Evolutionary conservation across 2,329 filamentous ascomycete species (phyloP).

Genomic region (Tolypocladium guangdongense): DNA sequence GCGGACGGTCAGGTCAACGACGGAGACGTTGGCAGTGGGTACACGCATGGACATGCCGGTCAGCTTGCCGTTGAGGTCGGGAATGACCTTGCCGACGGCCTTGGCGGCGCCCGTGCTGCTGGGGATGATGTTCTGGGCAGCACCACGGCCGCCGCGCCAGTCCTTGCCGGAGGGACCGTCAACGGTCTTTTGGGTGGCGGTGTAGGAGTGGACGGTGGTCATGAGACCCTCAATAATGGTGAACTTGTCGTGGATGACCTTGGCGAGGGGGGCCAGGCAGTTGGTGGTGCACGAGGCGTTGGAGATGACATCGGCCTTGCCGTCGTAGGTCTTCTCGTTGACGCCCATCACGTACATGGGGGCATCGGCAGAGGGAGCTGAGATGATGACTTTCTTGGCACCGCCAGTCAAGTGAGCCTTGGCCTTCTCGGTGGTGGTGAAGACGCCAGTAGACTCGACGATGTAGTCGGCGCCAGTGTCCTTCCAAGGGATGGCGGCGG

Average conservation of each 20-base stretch:
- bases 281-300: slow-evolving; percentile 99
- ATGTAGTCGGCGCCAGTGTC: slow-evolving; percentile 86
- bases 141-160: slow-evolving; percentile 97
- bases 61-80: slow-evolving; percentile 95
- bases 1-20: slow-evolving; percentile 92
- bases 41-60: slow-evolving; percentile 99
- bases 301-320: slow-evolving; percentile 86
- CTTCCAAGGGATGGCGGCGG: slow-evolving; percentile 78
- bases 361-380: slow-evolving; percentile 84
- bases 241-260: slow-evolving; percentile 98
- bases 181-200: slow-evolving; percentile 98
- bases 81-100: slow-evolving; percentile 99
- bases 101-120: slow-evolving; percentile 98
- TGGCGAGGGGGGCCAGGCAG: slow-evolving; percentile 98
- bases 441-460: slow-evolving; percentile 96
- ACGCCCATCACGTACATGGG: slow-evolving; percentile 99
- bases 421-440: slow-evolving; percentile 97
- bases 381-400: slow-evolving; percentile 97
- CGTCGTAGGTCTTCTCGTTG: slow-evolving; percentile 90
- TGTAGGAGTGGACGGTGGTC: slow-evolving; percentile 99
- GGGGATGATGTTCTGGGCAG: slow-evolving; percentile 99
- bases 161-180: slow-evolving; percentile 97
- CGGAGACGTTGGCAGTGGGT: slow-evolving; percentile 95
- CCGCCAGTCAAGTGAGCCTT: slow-evolving; percentile 88
- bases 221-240: slow-evolving; percentile 97